Percentiles rank a stretch among this genome's conserved stretches.
Evolutionary conservation across 1,139 yeast genomes (phyloP).

Genomic region (Pichia terricola): DNA sequence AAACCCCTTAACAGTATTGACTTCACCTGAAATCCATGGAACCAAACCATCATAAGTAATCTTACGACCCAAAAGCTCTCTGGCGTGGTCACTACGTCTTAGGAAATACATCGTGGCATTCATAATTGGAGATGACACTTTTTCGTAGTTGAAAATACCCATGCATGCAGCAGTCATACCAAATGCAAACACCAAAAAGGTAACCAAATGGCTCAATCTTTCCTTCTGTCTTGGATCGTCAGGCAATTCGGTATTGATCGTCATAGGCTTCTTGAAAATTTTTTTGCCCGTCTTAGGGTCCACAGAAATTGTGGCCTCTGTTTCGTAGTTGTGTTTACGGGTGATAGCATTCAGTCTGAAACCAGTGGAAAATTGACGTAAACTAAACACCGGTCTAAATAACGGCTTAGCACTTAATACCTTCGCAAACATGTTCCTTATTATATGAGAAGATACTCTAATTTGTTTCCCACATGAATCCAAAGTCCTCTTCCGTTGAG

Average conservation of each 20-base stretch:
- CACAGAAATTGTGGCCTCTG: conserved; percentile 13
- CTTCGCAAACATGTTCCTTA: too few species aligned
- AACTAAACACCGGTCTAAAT: too few species aligned
- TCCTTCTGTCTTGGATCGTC: conserved; percentile 48
- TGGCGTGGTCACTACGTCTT: conserved; percentile 67
- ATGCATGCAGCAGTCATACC: conserved; percentile 59
- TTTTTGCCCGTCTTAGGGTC: conserved; percentile 18
- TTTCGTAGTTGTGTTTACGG: conserved; percentile 8
- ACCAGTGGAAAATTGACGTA: not conserved
- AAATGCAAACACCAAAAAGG: conserved; percentile 51
- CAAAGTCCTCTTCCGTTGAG: too few species aligned
- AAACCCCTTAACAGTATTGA: conserved; percentile 74
- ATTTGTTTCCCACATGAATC: too few species aligned
- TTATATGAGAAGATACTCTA: too few species aligned
- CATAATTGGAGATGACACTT: conserved; percentile 78
- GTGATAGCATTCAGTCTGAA: not conserved
- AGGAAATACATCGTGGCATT: conserved; percentile 80
- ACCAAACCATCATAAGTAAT: conserved; percentile 59
- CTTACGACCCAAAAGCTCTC: conserved; percentile 58
- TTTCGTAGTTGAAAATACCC: conserved; percentile 84
- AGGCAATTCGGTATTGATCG: conserved; percentile 59
- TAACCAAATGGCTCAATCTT: conserved; percentile 26
- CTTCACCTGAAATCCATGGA: conserved; percentile 86
- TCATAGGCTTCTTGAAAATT: conserved; percentile 33
- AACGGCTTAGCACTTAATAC: too few species aligned